phyloP scores from a whole-genome alignment of 805 yeast species.

The Candida maris region DNA sequence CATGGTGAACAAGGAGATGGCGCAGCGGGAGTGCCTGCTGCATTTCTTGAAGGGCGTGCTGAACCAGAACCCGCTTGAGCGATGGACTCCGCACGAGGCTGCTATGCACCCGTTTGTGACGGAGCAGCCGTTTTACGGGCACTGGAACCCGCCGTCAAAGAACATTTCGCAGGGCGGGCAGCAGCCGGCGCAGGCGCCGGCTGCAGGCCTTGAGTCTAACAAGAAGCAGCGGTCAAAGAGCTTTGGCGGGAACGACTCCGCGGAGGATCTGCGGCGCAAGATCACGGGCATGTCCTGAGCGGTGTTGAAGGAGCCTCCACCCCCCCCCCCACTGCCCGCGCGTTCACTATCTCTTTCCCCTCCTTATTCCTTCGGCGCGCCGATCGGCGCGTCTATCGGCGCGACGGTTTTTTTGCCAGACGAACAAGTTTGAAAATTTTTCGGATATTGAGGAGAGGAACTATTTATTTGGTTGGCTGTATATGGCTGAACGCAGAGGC shows the following conservation, averaged over 20 bases:
- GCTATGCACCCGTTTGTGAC: constrained; percentile 85
- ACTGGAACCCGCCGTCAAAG: constrained; percentile 47
- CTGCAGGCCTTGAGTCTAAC: constrained; percentile 7
- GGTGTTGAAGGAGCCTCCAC: neutral
- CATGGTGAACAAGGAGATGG: constrained; percentile 66
- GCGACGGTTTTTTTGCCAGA: no score
- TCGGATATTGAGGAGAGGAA: no score
- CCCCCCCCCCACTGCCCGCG: no score
- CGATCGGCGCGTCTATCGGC: no score
- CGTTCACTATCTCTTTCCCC: no score
- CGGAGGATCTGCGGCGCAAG: neutral
- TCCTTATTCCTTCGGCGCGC: no score
- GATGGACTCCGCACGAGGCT: constrained; percentile 98
- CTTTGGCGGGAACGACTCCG: constrained; percentile 12
- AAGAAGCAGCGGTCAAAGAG: constrained; percentile 23
- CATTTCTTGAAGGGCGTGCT: constrained; percentile 79
- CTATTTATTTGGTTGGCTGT: no score
- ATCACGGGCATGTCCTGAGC: neutral
- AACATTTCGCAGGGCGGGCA: constrained; percentile 4
- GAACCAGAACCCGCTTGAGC: constrained; percentile 83
- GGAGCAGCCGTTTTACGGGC: constrained; percentile 49
- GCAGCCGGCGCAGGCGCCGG: constrained; percentile 5
- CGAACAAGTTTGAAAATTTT: no score
- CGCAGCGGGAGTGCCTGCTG: constrained; percentile 63
- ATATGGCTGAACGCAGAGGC: no score